Evolutionary conservation across 305 asterid genomes (phyloP), one percentile per base, ranked within the genome.

Genomic region (Fraxinus ornus): DNA sequence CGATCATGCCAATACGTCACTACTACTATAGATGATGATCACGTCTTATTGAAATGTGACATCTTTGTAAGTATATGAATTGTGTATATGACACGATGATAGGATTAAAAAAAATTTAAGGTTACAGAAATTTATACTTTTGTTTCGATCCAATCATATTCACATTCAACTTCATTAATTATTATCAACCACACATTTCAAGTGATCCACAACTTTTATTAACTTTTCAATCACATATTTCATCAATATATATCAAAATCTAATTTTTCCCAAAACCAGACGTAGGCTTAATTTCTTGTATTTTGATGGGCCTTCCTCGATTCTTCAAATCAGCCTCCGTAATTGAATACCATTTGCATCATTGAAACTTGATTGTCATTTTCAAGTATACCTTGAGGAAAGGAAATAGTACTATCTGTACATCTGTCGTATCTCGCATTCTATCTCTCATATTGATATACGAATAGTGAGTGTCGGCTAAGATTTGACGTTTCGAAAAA

Each of bases 311-410:
- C 60, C 55, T 44, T 12, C 3, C 55, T 44, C 17, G n/a, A 12
- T 44, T 44, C 55, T 44, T 44, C 55, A 44, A 12, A 12, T 12
- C 17, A 44, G 55, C 55, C 13, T 44, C 17, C 17, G 47, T 8
- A 39, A 39, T 8, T 39, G 47, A 39, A 39, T 7, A 8, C 3
- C 47, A 39, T 39, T 47, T 17, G 26, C 79, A 84, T 85, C 79
- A 86, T 86, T 86, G 84, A 83, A 75, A 55, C 5, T n/a, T 5
- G 62, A 87, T 87, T 81, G 87, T 86, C 86, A 78, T 83, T 80
- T n/a, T 5, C 22, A 33, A 17, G 57, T 66, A 79, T 82, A 81
- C 74, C 73, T 86, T 22, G 85, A 84, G 36, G 13, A 64, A 64
- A 8, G n/a, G 33, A 26, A n/a, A 7, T 19, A 64, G 9, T 64